Conservation (phyloP, 2,329 filamentous ascomycete genomes). For the Tolypocladium pustulatum region DNA sequence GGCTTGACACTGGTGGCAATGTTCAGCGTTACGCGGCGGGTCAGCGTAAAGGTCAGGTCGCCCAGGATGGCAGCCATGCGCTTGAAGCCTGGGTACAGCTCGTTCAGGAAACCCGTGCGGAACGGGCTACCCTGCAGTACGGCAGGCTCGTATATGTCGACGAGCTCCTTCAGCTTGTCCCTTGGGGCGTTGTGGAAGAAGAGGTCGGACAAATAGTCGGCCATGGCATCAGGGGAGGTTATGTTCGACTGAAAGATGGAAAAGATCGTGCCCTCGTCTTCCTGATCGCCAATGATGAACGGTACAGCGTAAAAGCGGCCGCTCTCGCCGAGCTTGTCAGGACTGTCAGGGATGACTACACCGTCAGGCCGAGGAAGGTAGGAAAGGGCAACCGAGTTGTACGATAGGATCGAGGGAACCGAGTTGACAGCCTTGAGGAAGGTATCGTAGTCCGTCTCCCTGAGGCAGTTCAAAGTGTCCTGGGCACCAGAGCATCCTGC, state of each 20-base stretch:
- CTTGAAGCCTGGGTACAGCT: constrained; percentile 68
- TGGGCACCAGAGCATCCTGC: constrained; percentile 49
- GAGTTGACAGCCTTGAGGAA: constrained; percentile 59
- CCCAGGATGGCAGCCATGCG: constrained; percentile 65
- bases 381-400: constrained; percentile 57
- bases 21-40: constrained; percentile 53
- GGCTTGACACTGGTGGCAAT: constrained; percentile 35
- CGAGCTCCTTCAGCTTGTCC: constrained; percentile 40
- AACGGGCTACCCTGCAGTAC: constrained; percentile 57
- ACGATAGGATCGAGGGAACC: constrained; percentile 57
- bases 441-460: constrained; percentile 44
- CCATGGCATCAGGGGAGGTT: constrained; percentile 46
- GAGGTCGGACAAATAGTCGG: constrained; percentile 47
- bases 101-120: constrained; percentile 57
- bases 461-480: constrained; percentile 57
- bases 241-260: constrained; percentile 59
- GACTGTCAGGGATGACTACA: constrained; percentile 46
- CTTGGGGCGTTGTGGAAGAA: constrained; percentile 50
- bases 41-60: constrained; percentile 65
- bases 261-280: constrained; percentile 73
- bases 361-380: constrained; percentile 69
- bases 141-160: constrained; percentile 51
- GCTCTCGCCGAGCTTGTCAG: constrained; percentile 42
- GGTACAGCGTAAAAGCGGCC: constrained; percentile 41
- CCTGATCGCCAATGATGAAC: constrained; percentile 58